Base-by-base conservation (phyloP, 2,329 filamentous ascomycete species). In the Atkinsonella texensis region DNA sequence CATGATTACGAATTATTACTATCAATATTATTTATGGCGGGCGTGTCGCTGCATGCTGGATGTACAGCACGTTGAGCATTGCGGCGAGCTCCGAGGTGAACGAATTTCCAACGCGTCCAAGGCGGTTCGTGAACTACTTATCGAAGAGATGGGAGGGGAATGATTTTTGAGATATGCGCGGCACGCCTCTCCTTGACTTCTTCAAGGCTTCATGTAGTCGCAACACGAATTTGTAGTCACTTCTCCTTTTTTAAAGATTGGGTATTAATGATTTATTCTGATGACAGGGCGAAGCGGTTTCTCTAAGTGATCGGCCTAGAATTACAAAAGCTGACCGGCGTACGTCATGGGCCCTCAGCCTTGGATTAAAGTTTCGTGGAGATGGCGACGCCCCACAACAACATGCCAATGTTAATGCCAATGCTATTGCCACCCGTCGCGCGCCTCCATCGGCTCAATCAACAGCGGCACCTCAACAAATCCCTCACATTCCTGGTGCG, bases 281-380 rank as follows among this genome's bases (percentile, higher is more conserved):
- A 46, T 49, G 38, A 61, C 60, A 71, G 68, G 66, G 55, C 65
- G 68, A 72, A 58, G 53, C 59, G 53, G 59, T 58, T 47, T 59
- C 64, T 56, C 61, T 65, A 52, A 58, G 60, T 62, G 64, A 64
- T 58, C 66, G 68, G 59, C 58, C 62, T 58, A 65, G 64, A 56
- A 56, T 56, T 58, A 66, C 67, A 57, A 68, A 70, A 63, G 53
- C 60, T 56, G 68, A 71, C 54, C 68, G 70, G 51, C 70, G 71
- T 51, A 63, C 65, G 47, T 75, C 73, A 23, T 76, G 72, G 73
- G 68, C 67, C 47, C 54, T 74, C 60, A 62, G 62, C 53, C 56
- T 69, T 57, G 60, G 67, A 55, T 52, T 62, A 48, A 67, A 63
- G 56, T 62, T 68, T 51, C 60, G 58, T 52, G 56, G 56, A 46